Percentiles rank a stretch among this genome's conserved stretches.
These are phyloP conservation scores for Annona cherimola DNA, from an alignment of 164 flowering plant species.

Conservation along the genomic window DNA sequence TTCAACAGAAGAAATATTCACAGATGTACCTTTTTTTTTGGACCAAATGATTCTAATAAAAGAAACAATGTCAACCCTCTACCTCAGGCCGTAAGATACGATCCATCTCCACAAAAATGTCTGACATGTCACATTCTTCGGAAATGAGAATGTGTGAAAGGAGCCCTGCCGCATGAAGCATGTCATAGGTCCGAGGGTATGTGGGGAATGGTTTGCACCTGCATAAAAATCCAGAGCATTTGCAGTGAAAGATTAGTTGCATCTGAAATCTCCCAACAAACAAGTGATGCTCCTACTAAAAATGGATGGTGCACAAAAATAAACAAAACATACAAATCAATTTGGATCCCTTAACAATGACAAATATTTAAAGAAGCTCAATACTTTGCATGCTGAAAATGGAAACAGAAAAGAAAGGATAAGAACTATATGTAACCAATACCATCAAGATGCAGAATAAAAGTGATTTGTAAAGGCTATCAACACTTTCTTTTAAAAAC, in stretches of 20 bases:
- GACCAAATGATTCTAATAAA: background rate
- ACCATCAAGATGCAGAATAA: background rate
- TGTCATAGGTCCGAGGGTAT: constrained; percentile 88
- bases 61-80: background rate
- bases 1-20: too few relatives aligned
- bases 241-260: too few relatives aligned
- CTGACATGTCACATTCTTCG: constrained; percentile 51
- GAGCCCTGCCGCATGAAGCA: constrained; percentile 91
- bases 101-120: constrained; percentile 87
- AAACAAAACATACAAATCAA: background rate
- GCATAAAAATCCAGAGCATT: constrained; percentile 11
- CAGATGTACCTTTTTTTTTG: too few relatives aligned
- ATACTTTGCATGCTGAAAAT: background rate
- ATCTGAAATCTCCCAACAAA: too few relatives aligned
- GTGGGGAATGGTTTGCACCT: constrained; percentile 99
- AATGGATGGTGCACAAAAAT: too few relatives aligned
- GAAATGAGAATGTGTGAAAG: constrained; percentile 50
- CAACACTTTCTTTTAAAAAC: too few relatives aligned
- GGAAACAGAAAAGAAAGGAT: too few relatives aligned
- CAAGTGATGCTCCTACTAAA: too few relatives aligned
- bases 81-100: constrained; percentile 94
- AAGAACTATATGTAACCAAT: background rate
- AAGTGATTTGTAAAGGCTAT: background rate
- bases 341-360: background rate
- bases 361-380: background rate